Base-by-base conservation (phyloP, 139 green algal species). In the Tetradesmus obliquus region DNA sequence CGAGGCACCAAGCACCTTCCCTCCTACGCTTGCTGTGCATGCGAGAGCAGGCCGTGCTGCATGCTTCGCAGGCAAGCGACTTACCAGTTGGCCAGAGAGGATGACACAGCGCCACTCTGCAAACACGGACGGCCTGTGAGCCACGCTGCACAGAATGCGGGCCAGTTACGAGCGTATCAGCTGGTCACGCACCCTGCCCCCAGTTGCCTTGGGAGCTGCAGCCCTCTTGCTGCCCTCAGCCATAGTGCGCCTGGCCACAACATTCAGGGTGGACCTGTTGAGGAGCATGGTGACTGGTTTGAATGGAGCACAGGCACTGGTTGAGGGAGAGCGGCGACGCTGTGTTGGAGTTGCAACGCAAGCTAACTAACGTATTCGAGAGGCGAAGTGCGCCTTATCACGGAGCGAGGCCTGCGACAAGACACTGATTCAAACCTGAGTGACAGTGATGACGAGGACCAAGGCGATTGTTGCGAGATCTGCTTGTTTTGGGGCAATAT, bases 171-270 rank as follows among this genome's bases (percentile, higher is more conserved):
- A 79, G 17, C 15, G 84, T 6, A 20, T 0, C 84, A 55, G n/a
- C 58, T 22, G 22, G 5, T 79, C 20, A 87, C 82, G 5, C 55
- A 87, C 82, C 57, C 84, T 45, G 8, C 57, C 57, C 3, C 55
- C n/a, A 74, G 84, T 79, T 9, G 57, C 57, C 54, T 15, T n/a
- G 53, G 45, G n/a, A 76, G 66, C 66, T 24, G 66, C 66, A 76
- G 17, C 17, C 66, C 5, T 76, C 32, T 13, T 88, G 9, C 22
- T 79, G 20, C 57, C 51, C 45, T 85, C 84, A 79, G 84, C 55
- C 84, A 88, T 88, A 2, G 84, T 88, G 84, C 84, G 84, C 57
- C 84, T 88, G 45, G 84, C 84, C 22, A 79, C 22, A 19, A 88
- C 84, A 19, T 88, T 88, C 22, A 88, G 84, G 57, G 9, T 62